These are phyloP conservation scores for Phymatotrichopsis omnivora DNA, from an alignment of 2,329 filamentous ascomycete species.

Conservation along the genomic window DNA sequence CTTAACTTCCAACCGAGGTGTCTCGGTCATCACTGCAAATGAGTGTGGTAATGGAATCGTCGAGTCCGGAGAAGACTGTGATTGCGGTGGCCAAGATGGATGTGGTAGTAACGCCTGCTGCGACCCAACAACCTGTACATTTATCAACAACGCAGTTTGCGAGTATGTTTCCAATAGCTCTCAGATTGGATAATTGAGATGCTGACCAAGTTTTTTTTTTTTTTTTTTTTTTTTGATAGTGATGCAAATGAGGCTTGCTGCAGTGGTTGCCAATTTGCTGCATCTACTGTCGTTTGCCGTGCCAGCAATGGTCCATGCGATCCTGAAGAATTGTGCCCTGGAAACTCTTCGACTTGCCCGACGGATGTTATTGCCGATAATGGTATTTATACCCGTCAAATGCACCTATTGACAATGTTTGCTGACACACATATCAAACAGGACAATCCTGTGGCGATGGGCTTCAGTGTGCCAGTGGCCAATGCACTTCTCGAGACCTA, in stretches of 20 bases:
- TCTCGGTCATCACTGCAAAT: conserved; percentile 69
- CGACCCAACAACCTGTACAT: conserved; percentile 75
- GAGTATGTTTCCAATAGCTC: conserved; percentile 36
- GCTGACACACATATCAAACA: conserved; percentile 34
- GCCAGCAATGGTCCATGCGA: conserved; percentile 72
- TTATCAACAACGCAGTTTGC: conserved; percentile 64
- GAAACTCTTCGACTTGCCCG: conserved; percentile 63
- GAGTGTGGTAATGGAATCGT: conserved; percentile 97
- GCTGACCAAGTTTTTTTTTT: not conserved
- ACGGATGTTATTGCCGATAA: conserved; percentile 58
- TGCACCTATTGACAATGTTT: not conserved
- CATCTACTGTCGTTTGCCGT: conserved; percentile 65
- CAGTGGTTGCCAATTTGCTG: conserved; percentile 57
- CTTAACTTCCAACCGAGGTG: conserved; percentile 72
- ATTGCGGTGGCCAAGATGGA: conserved; percentile 68
- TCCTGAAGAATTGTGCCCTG: conserved; percentile 71
- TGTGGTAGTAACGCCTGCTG: conserved; percentile 76
- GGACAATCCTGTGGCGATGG: conserved; percentile 55
- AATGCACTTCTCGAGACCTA: conserved; percentile 83
- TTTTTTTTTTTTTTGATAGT: conserved; percentile 9
- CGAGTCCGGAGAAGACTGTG: conserved; percentile 86
- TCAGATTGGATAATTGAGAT: not conserved
- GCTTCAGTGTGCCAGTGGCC: conserved; percentile 75
- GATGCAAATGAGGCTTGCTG: conserved; percentile 83
- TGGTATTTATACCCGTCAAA: conserved; percentile 37